phyloP scores from a whole-genome alignment of 352 stramenopile genomes.

The Globisporangium middletonii region DNA sequence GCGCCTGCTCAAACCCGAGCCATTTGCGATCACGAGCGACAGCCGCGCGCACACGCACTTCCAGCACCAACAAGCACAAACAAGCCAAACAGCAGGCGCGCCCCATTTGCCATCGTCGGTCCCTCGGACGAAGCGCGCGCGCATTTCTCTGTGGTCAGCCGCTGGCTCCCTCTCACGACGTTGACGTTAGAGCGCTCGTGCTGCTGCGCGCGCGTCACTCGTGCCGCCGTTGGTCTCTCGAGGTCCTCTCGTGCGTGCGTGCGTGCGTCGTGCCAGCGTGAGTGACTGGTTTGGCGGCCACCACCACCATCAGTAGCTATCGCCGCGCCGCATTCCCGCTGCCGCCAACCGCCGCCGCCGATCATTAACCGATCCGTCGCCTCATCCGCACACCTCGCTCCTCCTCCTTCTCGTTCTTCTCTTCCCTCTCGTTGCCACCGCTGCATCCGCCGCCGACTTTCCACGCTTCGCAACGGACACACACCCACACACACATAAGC shows the following conservation, averaged over 20 bases:
- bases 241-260: no score
- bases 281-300: no score
- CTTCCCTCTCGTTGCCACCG: no score
- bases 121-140: neutral
- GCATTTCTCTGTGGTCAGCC: slow-evolving; percentile 5
- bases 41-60: no score
- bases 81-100: no score
- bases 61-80: no score
- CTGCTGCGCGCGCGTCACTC: neutral
- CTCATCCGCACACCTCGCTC: neutral
- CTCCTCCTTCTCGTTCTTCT: neutral
- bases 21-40: no score
- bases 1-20: no score
- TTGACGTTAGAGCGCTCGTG: neutral
- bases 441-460: neutral
- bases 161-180: neutral
- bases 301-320: no score
- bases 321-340: neutral
- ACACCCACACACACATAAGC: neutral
- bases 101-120: neutral
- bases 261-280: no score
- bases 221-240: no score
- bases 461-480: neutral
- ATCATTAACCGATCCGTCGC: slow-evolving; percentile 1
- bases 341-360: neutral